phyloP scores from a whole-genome alignment of 495 filamentous ascomycete genomes.

The Annulohypoxylon stygium region DNA sequence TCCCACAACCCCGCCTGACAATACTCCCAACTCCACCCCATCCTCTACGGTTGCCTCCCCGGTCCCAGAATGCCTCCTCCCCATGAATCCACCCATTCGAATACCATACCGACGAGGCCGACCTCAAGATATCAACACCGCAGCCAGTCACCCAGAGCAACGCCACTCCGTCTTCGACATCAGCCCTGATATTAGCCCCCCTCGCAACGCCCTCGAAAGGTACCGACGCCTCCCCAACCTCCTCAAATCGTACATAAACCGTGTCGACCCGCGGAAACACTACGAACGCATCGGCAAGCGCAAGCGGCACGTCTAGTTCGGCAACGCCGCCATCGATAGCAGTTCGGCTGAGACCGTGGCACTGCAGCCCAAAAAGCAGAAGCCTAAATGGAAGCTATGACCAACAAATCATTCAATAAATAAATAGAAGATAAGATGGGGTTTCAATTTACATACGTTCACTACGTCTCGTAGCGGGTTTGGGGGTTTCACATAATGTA shows the following conservation, averaged over 20 bases:
- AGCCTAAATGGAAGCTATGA: not conserved
- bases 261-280: not conserved
- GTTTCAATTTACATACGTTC: not conserved
- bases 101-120: not conserved
- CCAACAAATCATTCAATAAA: no score
- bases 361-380: not conserved
- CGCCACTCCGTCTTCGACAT: not conserved
- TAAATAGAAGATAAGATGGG: not conserved
- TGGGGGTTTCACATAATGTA: not conserved
- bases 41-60: no score
- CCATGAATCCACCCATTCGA: not conserved
- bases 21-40: not conserved
- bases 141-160: not conserved
- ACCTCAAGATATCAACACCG: not conserved
- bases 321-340: not conserved
- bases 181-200: slow-evolving; percentile 6
- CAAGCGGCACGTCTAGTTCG: slow-evolving; percentile 1
- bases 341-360: not conserved
- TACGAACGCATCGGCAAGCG: not conserved
- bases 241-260: not conserved
- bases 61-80: not conserved
- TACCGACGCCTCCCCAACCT: not conserved
- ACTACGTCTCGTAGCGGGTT: not conserved
- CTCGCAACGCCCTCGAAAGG: not conserved
- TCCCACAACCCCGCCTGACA: not conserved